These are phyloP conservation scores for Tuber microsphaerosporum DNA, from an alignment of 495 filamentous ascomycete genomes.

Conservation along the genomic window DNA sequence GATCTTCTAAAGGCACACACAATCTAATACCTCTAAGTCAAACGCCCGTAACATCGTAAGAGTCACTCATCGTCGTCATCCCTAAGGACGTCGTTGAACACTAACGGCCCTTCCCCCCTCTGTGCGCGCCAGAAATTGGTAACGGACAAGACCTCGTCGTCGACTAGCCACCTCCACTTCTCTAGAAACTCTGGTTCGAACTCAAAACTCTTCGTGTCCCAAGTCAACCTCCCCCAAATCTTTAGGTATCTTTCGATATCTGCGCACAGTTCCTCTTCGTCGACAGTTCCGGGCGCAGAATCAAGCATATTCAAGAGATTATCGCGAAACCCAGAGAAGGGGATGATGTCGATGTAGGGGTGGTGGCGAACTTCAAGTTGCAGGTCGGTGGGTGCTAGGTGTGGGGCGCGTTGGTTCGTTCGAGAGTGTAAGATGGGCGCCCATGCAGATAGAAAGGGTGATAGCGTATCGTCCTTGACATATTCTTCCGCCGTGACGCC, in stretches of 20 bases:
- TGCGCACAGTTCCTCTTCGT: slow-evolving; percentile 47
- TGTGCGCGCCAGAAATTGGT: slow-evolving; percentile 41
- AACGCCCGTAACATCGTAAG: neutral
- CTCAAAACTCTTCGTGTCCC: slow-evolving; percentile 38
- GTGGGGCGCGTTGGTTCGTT: slow-evolving; percentile 40
- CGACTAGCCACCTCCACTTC: slow-evolving; percentile 41
- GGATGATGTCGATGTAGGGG: slow-evolving; percentile 53
- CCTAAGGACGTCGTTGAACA: neutral
- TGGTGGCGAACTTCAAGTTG: slow-evolving; percentile 47
- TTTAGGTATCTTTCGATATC: slow-evolving; percentile 43
- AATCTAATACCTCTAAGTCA: neutral
- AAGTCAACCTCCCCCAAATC: slow-evolving; percentile 34
- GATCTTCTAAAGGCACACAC: neutral
- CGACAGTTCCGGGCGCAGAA: slow-evolving; percentile 32
- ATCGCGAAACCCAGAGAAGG: slow-evolving; percentile 48
- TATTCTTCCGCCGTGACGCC: slow-evolving; percentile 17
- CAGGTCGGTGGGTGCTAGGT: slow-evolving; percentile 48
- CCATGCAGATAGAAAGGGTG: slow-evolving; percentile 13
- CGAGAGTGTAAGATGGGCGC: neutral
- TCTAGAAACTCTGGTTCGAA: slow-evolving; percentile 32
- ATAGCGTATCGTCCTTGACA: slow-evolving; percentile 14
- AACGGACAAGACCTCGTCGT: slow-evolving; percentile 23
- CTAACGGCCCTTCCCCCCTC: slow-evolving; percentile 26
- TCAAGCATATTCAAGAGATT: slow-evolving; percentile 46
- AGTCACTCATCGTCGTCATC: neutral